Percentiles rank a stretch among this genome's conserved stretches.
phyloP scores from a whole-genome alignment of 169 alveolate genomes.

The Eimeria praecox region DNA sequence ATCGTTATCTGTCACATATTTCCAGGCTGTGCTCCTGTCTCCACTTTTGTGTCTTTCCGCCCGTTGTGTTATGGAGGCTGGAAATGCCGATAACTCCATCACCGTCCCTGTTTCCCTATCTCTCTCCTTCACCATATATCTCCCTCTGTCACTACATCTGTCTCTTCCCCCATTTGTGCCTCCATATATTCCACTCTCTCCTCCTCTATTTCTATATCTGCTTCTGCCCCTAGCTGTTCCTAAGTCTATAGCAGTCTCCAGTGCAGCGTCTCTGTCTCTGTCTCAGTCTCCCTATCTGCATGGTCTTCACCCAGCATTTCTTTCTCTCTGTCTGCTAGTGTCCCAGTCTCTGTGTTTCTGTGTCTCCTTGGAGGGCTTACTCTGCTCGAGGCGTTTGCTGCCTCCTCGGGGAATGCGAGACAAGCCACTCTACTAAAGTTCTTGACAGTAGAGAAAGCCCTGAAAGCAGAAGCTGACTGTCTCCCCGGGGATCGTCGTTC shows the following conservation, averaged over 20 bases:
- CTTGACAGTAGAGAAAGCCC: conserved; percentile 24
- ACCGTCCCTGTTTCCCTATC: not conserved
- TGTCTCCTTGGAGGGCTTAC: not conserved
- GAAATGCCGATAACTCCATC: not conserved
- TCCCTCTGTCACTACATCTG: not conserved
- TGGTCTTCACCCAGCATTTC: not conserved
- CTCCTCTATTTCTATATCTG: not conserved
- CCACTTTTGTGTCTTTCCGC: not conserved
- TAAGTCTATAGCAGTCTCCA: no score
- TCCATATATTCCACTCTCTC: not conserved
- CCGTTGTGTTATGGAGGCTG: not conserved
- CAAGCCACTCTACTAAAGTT: conserved; percentile 40
- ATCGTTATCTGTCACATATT: not conserved
- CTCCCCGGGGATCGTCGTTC: not conserved
- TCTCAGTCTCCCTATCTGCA: not conserved
- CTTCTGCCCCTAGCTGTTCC: not conserved
- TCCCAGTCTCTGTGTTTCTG: not conserved
- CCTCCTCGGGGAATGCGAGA: conserved; percentile 37
- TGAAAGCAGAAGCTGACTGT: not conserved
- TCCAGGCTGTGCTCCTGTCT: not conserved
- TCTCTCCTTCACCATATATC: not conserved
- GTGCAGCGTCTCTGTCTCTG: not conserved
- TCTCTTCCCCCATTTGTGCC: no score
- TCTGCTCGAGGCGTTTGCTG: conserved; percentile 30
- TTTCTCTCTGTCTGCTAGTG: not conserved